Evolutionary conservation across 495 filamentous ascomycete species (phyloP), one percentile per base, ranked within the genome.

Genomic region (Polyplosphaeria fusca): DNA sequence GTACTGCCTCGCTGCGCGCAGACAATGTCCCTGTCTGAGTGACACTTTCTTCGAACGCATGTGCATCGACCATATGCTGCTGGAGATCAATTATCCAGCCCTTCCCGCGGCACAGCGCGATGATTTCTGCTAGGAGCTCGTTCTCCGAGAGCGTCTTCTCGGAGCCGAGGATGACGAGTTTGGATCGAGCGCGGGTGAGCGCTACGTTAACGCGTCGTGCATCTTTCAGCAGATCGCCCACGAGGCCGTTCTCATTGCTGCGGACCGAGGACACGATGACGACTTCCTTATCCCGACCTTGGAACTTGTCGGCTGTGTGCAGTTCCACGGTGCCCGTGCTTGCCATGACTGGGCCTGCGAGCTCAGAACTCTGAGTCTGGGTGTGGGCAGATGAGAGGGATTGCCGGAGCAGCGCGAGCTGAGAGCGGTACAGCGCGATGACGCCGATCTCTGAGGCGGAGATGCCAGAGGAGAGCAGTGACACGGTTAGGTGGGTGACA

Each of bases 371-470:
- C 22, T 54, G 52, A 22, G 60, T 56, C 19, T 49, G 55, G 18
- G 53, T 54, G 41, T 48, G 46, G 20, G 58, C 32, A 26, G 44
- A 32, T 13, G 24, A 28, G n/a, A 68, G 61, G 18, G 47, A 44
- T 12, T 62, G 46, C 42, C 77, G 76, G 13, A 86, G 73, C 12
- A 85, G 68, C 0, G 80, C 76, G 0, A 98, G 85, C 68, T 98
- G 93, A 26, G 88, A 91, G 59, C 92, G 88, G 74, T 98, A 98
- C 69, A 96, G 88, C n/a, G 93, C 95, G 68, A 98, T 95, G 61
- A 97, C 85, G n/a, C 93, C 93, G 44, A 98, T 92, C 39, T 90
- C 85, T 4, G 73, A 74, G 0, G 86, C 80, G 0, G 86, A 76
- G 14, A 96, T 79, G 25, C 93, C 93, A 5, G 79, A 78, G 0